These are phyloP conservation scores for Spathaspora sp. DNA, from an alignment of 805 yeast genomes.

Conservation along the genomic window DNA sequence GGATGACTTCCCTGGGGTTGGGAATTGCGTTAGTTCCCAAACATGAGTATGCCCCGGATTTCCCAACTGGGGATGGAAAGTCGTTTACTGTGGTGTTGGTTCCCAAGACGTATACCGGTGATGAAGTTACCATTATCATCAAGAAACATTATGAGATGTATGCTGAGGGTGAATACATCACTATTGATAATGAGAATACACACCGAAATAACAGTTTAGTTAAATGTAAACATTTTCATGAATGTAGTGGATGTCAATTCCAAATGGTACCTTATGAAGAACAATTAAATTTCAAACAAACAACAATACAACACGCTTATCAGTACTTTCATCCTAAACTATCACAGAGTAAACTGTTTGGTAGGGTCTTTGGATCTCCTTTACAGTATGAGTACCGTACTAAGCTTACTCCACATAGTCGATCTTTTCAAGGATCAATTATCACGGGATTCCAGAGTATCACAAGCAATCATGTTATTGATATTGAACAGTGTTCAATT, in stretches of 20 bases:
- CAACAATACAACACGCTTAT: slow-evolving; percentile 30
- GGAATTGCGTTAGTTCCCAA: slow-evolving; percentile 32
- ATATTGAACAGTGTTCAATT: slow-evolving; percentile 34
- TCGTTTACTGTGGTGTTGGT: slow-evolving; percentile 24
- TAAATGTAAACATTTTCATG: slow-evolving; percentile 31
- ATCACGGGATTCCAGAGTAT: slow-evolving; percentile 31
- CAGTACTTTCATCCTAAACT: slow-evolving; percentile 27
- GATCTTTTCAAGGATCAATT: slow-evolving; percentile 2
- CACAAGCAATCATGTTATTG: slow-evolving; percentile 21
- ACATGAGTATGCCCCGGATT: slow-evolving; percentile 13
- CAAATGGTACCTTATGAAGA: slow-evolving; percentile 38
- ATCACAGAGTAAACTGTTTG: slow-evolving; percentile 13
- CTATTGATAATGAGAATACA: slow-evolving; percentile 9
- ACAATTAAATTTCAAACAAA: slow-evolving; percentile 32
- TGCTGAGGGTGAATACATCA: slow-evolving; percentile 27
- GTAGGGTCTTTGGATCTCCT: slow-evolving; percentile 31
- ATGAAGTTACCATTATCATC: slow-evolving; percentile 25
- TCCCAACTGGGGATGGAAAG: neutral
- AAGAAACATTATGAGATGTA: slow-evolving; percentile 25
- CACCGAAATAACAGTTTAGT: slow-evolving; percentile 23
- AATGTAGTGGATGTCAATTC: slow-evolving; percentile 41
- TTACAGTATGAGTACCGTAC: slow-evolving; percentile 36
- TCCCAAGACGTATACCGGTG: slow-evolving; percentile 40
- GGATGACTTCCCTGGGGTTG: slow-evolving; percentile 31
- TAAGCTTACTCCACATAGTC: slow-evolving; percentile 38